Conservation (phyloP, 2,329 filamentous ascomycete species). For the Alternaria conjuncta region DNA sequence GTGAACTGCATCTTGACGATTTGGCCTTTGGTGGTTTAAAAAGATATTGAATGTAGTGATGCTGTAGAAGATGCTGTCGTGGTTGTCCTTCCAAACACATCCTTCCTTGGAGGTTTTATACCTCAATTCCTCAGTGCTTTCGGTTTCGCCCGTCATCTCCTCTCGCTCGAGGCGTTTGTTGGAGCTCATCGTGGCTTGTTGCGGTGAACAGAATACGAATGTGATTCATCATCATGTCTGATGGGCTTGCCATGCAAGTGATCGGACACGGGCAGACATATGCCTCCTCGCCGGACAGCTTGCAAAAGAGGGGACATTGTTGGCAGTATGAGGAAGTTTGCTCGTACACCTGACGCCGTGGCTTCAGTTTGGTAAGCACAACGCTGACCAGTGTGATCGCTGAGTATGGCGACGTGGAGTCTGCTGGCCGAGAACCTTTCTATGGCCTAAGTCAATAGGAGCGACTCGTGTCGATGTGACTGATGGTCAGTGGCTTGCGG, state of each 20-base stretch:
- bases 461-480: background rate
- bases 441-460: background rate
- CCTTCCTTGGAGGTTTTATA: slow-evolving; percentile 1
- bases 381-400: background rate
- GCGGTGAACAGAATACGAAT: slow-evolving; percentile 2
- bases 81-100: background rate
- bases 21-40: background rate
- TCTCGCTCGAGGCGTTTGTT: background rate
- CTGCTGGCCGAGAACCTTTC: background rate
- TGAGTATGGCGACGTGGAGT: background rate
- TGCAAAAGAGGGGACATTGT: background rate
- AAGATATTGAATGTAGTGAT: background rate
- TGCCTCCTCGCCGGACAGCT: background rate
- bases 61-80: background rate
- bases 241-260: background rate
- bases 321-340: background rate
- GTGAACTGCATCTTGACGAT: slow-evolving; percentile 9
- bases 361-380: background rate
- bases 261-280: background rate
- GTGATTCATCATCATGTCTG: background rate
- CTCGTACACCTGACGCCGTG: background rate
- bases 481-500: background rate
- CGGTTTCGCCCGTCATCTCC: background rate
- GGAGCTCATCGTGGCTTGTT: background rate
- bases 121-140: background rate